phyloP scores from a whole-genome alignment of 2,329 filamentous ascomycete species.

The Claviceps paspali region DNA sequence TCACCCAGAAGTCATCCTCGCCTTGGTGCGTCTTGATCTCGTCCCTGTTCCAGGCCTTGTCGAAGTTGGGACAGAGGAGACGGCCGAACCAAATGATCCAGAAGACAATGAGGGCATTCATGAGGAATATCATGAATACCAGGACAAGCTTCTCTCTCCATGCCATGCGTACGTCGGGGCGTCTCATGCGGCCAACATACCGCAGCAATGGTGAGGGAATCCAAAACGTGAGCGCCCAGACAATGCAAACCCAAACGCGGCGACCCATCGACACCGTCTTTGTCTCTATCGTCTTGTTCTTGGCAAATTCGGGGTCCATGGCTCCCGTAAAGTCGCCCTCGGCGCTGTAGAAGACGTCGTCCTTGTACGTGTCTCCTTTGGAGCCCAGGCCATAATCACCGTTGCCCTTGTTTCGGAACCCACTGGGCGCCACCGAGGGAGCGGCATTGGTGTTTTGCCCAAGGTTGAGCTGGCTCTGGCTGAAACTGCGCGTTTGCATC shows the following conservation, averaged over 20 bases:
- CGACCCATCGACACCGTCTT: constrained; percentile 47
- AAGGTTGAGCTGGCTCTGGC: constrained; percentile 38
- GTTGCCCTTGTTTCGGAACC: constrained; percentile 38
- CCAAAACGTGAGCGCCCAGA: constrained; percentile 86
- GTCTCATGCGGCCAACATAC: constrained; percentile 86
- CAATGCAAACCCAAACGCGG: constrained; percentile 63
- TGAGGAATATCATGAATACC: constrained; percentile 60
- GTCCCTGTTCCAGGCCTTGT: constrained; percentile 69
- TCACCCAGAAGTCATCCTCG: constrained; percentile 71
- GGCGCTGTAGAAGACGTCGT: constrained; percentile 58
- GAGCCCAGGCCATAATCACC: constrained; percentile 82
- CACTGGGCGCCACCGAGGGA: constrained; percentile 47
- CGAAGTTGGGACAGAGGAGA: constrained; percentile 74
- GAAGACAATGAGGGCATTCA: constrained; percentile 76
- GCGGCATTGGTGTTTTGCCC: constrained; percentile 23
- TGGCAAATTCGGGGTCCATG: constrained; percentile 63
- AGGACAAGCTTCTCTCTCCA: constrained; percentile 93
- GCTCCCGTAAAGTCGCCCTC: constrained; percentile 53
- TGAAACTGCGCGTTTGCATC: constrained; percentile 41
- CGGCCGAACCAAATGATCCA: constrained; percentile 81
- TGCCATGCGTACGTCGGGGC: constrained; percentile 89
- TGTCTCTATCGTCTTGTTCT: constrained; percentile 62
- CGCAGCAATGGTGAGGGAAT: constrained; percentile 75
- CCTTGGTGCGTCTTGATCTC: constrained; percentile 59
- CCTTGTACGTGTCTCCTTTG: constrained; percentile 69